Percentiles rank a stretch among this genome's conserved stretches.
Evolutionary conservation across 768 basidiomycete genomes (phyloP).

Genomic region (Kwoniella sp.): DNA sequence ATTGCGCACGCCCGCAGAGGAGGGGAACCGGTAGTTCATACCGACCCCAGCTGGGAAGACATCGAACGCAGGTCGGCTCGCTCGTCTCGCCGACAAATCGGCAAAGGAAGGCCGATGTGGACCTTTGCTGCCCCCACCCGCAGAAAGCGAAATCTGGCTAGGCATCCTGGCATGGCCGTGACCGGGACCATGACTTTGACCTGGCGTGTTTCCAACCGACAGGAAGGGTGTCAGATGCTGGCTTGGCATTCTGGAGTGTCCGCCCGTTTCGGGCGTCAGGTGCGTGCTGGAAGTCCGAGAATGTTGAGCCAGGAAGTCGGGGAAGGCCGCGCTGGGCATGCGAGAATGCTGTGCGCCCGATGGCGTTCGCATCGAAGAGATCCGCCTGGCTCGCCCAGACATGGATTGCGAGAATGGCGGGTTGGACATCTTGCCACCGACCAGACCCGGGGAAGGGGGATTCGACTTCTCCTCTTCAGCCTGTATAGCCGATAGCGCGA

Average conservation of each 20-base stretch:
- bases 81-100: conserved; percentile 36
- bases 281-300: neutral
- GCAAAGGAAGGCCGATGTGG: conserved; percentile 35
- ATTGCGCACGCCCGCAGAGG: conserved; percentile 29
- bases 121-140: conserved; percentile 3
- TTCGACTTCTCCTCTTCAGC: conserved; percentile 19
- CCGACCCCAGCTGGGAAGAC: conserved; percentile 16
- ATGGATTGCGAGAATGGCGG: conserved; percentile 19
- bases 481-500: conserved; percentile 17
- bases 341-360: conserved; percentile 9
- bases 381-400: conserved; percentile 20
- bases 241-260: conserved; percentile 28
- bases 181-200: neutral
- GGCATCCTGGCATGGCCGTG: conserved; percentile 24
- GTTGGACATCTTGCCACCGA: conserved; percentile 12
- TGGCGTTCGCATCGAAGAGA: conserved; percentile 16
- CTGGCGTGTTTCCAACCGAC: neutral
- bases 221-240: conserved; percentile 19
- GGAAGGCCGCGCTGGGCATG: conserved; percentile 14
- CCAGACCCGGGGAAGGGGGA: conserved; percentile 28
- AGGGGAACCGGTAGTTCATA: conserved; percentile 40
- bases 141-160: conserved; percentile 13
- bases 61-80: conserved; percentile 30
- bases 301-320: conserved; percentile 10
- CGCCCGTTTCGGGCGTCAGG: neutral